These are phyloP conservation scores for Aaosphaeria arxii DNA, from an alignment of 2,329 filamentous ascomycete species.

Conservation along the genomic window DNA sequence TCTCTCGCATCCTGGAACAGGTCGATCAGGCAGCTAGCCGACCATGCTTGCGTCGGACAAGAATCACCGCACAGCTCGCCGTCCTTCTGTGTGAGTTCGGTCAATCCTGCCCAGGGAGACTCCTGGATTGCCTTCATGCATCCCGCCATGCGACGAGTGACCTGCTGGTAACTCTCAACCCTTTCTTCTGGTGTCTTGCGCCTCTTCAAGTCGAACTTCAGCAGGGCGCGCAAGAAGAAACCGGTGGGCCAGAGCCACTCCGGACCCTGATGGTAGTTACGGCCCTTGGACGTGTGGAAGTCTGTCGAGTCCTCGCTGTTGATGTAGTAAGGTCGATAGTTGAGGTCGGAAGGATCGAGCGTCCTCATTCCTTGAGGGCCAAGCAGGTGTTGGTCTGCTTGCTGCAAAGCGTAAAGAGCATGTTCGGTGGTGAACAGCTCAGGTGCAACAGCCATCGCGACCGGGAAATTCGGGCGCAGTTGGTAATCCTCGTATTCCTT, in stretches of 20 bases:
- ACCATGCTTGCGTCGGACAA: slow-evolving; percentile 96
- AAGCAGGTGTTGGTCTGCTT: slow-evolving; percentile 75
- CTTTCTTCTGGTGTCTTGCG: slow-evolving; percentile 65
- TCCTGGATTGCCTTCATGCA: slow-evolving; percentile 82
- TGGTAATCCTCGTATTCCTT: slow-evolving; percentile 99
- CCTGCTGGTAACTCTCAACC: slow-evolving; percentile 90
- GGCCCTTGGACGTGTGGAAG: slow-evolving; percentile 87
- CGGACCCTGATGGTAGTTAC: slow-evolving; percentile 97
- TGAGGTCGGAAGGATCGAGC: slow-evolving; percentile 84
- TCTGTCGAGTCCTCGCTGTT: slow-evolving; percentile 92
- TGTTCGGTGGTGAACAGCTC: slow-evolving; percentile 78
- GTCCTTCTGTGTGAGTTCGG: slow-evolving; percentile 88
- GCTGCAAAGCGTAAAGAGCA: slow-evolving; percentile 73
- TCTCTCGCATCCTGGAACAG: slow-evolving; percentile 81
- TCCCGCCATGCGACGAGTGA: slow-evolving; percentile 75
- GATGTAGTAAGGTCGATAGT: slow-evolving; percentile 92
- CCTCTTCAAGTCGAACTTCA: slow-evolving; percentile 83
- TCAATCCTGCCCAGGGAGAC: slow-evolving; percentile 84
- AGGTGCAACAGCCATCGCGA: slow-evolving; percentile 92
- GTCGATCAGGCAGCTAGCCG: slow-evolving; percentile 89
- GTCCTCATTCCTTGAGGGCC: slow-evolving; percentile 95
- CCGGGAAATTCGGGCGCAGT: slow-evolving; percentile 87
- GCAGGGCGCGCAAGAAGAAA: slow-evolving; percentile 86
- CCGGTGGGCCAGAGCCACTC: slow-evolving; percentile 98
- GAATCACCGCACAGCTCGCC: slow-evolving; percentile 84